phyloP scores from a whole-genome alignment of 2,329 filamentous ascomycete species.

The Aspergillus ibericus region DNA sequence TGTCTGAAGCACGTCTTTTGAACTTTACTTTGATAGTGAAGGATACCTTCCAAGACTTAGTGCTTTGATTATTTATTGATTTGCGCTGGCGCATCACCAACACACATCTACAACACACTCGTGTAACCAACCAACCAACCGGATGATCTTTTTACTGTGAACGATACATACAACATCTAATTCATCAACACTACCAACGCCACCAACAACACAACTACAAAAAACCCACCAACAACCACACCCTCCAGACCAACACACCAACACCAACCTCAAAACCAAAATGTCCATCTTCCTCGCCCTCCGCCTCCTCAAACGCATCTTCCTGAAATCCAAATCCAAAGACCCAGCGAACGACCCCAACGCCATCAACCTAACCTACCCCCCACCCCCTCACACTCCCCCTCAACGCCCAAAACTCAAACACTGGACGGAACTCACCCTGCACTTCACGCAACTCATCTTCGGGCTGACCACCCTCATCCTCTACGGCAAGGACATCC shows the following conservation, averaged over 20 bases:
- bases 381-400: slow-evolving; percentile 19
- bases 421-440: slow-evolving; percentile 34
- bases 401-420: slow-evolving; percentile 15
- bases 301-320: slow-evolving; percentile 30
- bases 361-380: slow-evolving; percentile 18
- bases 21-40: not conserved
- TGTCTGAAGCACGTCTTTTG: not conserved
- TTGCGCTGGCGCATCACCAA: slow-evolving; percentile 17
- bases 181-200: too few relatives aligned
- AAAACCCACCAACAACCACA: too few relatives aligned
- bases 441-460: slow-evolving; percentile 76
- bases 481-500: slow-evolving; percentile 71
- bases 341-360: slow-evolving; percentile 17
- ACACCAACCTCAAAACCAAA: not conserved
- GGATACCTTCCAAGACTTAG: too few relatives aligned
- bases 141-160: not conserved
- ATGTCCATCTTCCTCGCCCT: slow-evolving; percentile 8
- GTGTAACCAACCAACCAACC: not conserved
- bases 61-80: not conserved
- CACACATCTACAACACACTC: not conserved
- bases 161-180: too few relatives aligned
- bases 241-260: too few relatives aligned
- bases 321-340: slow-evolving; percentile 28
- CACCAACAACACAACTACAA: too few relatives aligned
- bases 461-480: slow-evolving; percentile 75